These are phyloP conservation scores for Candida ovalis DNA, from an alignment of 805 yeast genomes.

Conservation along the genomic window DNA sequence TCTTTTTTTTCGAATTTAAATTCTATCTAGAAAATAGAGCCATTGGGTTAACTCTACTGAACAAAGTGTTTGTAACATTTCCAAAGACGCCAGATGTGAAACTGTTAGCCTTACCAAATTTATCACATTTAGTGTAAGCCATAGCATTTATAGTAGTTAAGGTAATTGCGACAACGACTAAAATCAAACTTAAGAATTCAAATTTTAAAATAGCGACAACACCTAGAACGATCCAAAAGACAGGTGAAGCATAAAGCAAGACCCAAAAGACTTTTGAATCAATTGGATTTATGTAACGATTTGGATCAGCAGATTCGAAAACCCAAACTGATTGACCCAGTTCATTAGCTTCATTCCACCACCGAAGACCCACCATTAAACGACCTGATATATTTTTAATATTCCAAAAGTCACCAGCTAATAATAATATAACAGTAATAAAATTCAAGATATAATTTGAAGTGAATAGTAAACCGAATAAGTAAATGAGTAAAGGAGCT, in stretches of 20 bases:
- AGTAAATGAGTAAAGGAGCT: slow-evolving; percentile 60
- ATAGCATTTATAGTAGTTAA: slow-evolving; percentile 78
- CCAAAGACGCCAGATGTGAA: slow-evolving; percentile 58
- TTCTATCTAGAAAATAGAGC: background rate
- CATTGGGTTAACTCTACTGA: slow-evolving; percentile 45
- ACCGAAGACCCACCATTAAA: slow-evolving; percentile 81
- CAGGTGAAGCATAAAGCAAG: slow-evolving; percentile 70
- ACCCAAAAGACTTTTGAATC: slow-evolving; percentile 90
- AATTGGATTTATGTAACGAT: slow-evolving; percentile 75
- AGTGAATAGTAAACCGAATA: slow-evolving; percentile 69
- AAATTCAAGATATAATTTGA: slow-evolving; percentile 69
- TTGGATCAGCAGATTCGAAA: slow-evolving; percentile 78
- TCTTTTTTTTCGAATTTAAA: background rate
- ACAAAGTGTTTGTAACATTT: slow-evolving; percentile 40
- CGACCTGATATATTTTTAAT: slow-evolving; percentile 90
- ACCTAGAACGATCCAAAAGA: slow-evolving; percentile 70
- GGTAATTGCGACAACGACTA: slow-evolving; percentile 64
- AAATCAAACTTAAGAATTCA: slow-evolving; percentile 60
- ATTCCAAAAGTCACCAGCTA: slow-evolving; percentile 92
- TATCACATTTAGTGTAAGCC: slow-evolving; percentile 91
- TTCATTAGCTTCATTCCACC: slow-evolving; percentile 90
- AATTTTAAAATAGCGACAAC: slow-evolving; percentile 75
- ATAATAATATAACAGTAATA: slow-evolving; percentile 67
- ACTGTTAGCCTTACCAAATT: slow-evolving; percentile 79
- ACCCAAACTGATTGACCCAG: slow-evolving; percentile 78